These are phyloP conservation scores for Lanmaoa rubissima DNA, from an alignment of 768 basidiomycete species.

Conservation along the genomic window DNA sequence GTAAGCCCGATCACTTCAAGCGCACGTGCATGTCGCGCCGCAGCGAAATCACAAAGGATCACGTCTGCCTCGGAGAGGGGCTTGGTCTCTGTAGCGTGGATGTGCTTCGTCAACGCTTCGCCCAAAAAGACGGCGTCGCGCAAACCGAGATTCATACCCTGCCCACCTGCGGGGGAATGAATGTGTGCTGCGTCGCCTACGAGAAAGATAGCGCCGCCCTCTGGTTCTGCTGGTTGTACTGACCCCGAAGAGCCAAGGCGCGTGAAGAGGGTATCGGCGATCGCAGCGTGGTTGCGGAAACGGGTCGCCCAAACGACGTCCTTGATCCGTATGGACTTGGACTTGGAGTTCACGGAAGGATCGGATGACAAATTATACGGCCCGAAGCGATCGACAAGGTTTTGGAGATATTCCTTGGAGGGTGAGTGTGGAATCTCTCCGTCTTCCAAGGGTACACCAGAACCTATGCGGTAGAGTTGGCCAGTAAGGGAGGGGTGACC, in stretches of 20 bases:
- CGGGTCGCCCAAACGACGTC: conserved; percentile 46
- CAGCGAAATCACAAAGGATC: conserved; percentile 37
- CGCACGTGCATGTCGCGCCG: conserved; percentile 38
- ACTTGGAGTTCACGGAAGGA: conserved; percentile 34
- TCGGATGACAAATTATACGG: conserved; percentile 37
- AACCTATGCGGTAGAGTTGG: conserved; percentile 41
- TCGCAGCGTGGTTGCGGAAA: conserved; percentile 46
- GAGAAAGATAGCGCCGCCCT: conserved; percentile 28
- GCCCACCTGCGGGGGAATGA: conserved; percentile 55
- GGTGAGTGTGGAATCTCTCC: conserved; percentile 41
- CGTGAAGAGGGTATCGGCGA: conserved; percentile 41
- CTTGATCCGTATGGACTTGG: conserved; percentile 33
- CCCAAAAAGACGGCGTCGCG: conserved; percentile 50
- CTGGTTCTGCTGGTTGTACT: not conserved
- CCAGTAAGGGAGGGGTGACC: conserved; percentile 6
- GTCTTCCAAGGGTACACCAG: conserved; percentile 36
- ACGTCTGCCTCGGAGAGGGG: conserved; percentile 26
- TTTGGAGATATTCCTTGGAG: conserved; percentile 43
- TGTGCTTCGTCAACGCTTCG: conserved; percentile 39
- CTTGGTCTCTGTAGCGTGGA: conserved; percentile 16
- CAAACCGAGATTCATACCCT: conserved; percentile 59
- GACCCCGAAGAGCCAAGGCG: conserved; percentile 21
- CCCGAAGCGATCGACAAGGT: conserved; percentile 41
- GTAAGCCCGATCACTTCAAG: conserved; percentile 42
- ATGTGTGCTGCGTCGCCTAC: conserved; percentile 52